Conservation (phyloP, 805 yeast genomes). For the Sungouiella blattae region DNA sequence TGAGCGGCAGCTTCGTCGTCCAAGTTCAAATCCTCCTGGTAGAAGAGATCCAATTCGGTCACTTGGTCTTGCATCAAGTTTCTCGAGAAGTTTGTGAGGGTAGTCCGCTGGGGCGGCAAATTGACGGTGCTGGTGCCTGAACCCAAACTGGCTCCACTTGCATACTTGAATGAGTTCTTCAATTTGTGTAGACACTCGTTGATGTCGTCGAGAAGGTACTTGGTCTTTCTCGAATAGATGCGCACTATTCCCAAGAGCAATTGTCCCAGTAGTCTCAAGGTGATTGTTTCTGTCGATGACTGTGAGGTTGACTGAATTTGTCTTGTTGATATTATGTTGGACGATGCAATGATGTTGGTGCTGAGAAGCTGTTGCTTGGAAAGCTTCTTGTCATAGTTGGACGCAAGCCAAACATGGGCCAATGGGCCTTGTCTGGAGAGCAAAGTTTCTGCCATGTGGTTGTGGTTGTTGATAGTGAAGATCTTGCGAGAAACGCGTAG, state of each 20-base stretch:
- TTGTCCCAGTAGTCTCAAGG: constrained; percentile 82
- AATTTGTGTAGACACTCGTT: constrained; percentile 69
- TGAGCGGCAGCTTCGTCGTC: constrained; percentile 20
- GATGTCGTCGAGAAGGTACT: constrained; percentile 78
- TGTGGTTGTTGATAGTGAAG: neutral
- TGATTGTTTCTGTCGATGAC: constrained; percentile 46
- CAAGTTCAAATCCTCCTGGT: constrained; percentile 53
- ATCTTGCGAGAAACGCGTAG: constrained; percentile 5
- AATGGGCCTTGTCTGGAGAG: constrained; percentile 74
- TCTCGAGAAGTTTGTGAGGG: constrained; percentile 54
- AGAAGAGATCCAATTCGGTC: constrained; percentile 69
- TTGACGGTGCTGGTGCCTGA: constrained; percentile 44
- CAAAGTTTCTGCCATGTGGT: constrained; percentile 12
- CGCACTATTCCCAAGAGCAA: constrained; percentile 81
- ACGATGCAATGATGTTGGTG: constrained; percentile 62
- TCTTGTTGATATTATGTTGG: constrained; percentile 43
- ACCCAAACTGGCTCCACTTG: constrained; percentile 29
- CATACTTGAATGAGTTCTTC: constrained; percentile 58
- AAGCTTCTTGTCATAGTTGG: constrained; percentile 76
- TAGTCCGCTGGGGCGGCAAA: constrained; percentile 57
- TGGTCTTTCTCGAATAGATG: constrained; percentile 82
- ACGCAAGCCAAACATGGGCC: constrained; percentile 91
- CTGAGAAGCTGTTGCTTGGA: constrained; percentile 68
- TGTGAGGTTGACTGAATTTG: constrained; percentile 47
- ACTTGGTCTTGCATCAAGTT: constrained; percentile 73